Conservation (phyloP, 2,329 filamentous ascomycete genomes). For the Fusarium drepaniforme region DNA sequence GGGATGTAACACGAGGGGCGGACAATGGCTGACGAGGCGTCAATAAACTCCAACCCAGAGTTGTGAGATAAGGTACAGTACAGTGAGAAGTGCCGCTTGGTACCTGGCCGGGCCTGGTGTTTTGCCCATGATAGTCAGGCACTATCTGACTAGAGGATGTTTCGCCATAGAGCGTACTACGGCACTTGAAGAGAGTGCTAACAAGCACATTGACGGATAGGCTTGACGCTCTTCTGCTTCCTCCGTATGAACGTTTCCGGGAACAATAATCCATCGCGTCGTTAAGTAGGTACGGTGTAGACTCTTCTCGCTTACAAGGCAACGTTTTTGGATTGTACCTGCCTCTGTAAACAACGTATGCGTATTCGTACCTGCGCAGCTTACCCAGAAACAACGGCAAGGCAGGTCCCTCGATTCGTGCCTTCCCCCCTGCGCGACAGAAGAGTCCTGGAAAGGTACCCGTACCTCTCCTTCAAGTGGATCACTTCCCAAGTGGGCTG, state of each 20-base stretch:
- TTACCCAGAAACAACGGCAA: background rate
- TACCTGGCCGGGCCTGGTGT: background rate
- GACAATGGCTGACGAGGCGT: background rate
- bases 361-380: conserved; percentile 29
- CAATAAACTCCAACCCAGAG: background rate
- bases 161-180: background rate
- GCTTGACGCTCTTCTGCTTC: background rate
- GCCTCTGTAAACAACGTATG: background rate
- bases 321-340: background rate
- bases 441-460: background rate
- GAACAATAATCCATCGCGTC: background rate
- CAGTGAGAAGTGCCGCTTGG: background rate
- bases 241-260: background rate
- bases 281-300: background rate
- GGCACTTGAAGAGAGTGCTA: background rate
- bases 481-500: background rate
- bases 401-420: background rate
- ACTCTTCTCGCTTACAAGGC: background rate
- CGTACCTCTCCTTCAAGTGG: background rate
- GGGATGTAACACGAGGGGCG: background rate
- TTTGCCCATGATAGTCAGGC: background rate
- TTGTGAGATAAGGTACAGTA: background rate
- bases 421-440: background rate
- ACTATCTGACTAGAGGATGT: background rate
- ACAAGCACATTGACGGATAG: background rate